Percentiles rank a stretch among this genome's conserved stretches.
Evolutionary conservation across 164 flowering plant genomes (phyloP).

Genomic region (Annona cherimola): DNA sequence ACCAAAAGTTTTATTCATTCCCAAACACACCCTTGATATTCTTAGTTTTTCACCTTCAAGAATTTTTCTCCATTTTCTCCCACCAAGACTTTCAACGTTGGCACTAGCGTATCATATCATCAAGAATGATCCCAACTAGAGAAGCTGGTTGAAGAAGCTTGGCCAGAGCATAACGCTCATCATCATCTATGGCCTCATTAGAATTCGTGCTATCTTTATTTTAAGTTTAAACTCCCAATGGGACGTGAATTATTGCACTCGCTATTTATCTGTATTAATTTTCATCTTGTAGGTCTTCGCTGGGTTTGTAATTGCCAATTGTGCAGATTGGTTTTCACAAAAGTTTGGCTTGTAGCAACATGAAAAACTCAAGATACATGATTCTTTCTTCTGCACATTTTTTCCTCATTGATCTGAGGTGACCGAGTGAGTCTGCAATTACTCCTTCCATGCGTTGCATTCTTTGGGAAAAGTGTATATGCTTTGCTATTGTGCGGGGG

Average conservation of each 20-base stretch:
- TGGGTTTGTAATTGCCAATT: constrained; percentile 85
- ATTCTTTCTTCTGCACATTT: constrained; percentile 5
- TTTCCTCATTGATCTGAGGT: not conserved
- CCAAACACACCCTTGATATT: too few relatives aligned
- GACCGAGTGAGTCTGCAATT: not conserved
- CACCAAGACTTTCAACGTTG: not conserved
- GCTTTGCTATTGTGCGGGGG: not conserved
- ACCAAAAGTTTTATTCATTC: too few relatives aligned
- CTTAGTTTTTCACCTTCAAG: too few relatives aligned
- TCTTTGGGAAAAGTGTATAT: not conserved
- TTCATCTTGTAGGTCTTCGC: constrained; percentile 70
- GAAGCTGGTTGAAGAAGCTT: not conserved
- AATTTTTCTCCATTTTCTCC: too few relatives aligned
- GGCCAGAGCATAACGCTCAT: not conserved
- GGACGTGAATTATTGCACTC: not conserved
- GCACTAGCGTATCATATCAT: not conserved
- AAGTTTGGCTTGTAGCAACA: constrained; percentile 62
- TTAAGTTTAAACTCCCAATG: not conserved
- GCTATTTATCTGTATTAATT: not conserved
- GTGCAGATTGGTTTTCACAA: constrained; percentile 59
- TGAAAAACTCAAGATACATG: not conserved
- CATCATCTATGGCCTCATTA: not conserved
- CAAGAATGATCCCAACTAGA: not conserved
- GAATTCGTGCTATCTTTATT: not conserved
- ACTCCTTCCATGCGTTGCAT: not conserved